Conservation (phyloP, 805 yeast species). For the Yamadazyma olivae region DNA sequence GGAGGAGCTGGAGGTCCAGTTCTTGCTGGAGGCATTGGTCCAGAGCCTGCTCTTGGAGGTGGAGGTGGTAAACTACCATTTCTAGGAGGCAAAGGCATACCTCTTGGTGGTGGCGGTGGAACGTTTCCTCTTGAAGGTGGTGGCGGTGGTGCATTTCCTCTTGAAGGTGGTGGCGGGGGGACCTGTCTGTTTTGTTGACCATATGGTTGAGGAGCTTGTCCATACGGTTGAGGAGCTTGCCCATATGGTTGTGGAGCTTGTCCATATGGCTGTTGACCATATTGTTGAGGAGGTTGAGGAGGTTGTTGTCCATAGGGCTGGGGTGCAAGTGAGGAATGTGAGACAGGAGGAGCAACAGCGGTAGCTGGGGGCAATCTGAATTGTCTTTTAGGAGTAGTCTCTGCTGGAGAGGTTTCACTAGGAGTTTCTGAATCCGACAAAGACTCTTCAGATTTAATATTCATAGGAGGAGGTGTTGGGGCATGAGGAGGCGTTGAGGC, state of each 20-base stretch:
- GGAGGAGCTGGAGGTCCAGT: constrained; percentile 14
- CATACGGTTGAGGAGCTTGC: constrained; percentile 16
- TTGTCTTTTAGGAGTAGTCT: constrained; percentile 13
- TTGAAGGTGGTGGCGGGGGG: constrained; percentile 25
- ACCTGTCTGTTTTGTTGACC: constrained; percentile 7
- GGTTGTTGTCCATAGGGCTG: constrained; percentile 14
- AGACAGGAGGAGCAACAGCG: constrained; percentile 28
- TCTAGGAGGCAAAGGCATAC: too few relatives aligned
- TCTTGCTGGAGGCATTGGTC: constrained; percentile 14
- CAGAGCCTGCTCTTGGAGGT: constrained; percentile 13
- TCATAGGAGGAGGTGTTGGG: constrained; percentile 9
- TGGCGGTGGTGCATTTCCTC: constrained; percentile 14
- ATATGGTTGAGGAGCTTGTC: constrained; percentile 7
- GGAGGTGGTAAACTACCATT: not conserved
- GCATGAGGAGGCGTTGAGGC: constrained; percentile 10
- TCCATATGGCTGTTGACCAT: constrained; percentile 5
- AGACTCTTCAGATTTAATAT: too few relatives aligned
- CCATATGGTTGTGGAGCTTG: constrained; percentile 8
- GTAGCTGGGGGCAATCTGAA: constrained; percentile 38
- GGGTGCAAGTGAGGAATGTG: constrained; percentile 17
- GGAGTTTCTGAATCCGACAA: constrained; percentile 4
- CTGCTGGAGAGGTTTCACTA: constrained; percentile 11
- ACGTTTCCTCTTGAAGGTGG: constrained; percentile 13
- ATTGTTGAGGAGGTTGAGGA: constrained; percentile 7
- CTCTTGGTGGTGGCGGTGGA: constrained; percentile 12